These are phyloP conservation scores for Sclerospora graminicola DNA, from an alignment of 352 stramenopile genomes.

Conservation along the genomic window DNA sequence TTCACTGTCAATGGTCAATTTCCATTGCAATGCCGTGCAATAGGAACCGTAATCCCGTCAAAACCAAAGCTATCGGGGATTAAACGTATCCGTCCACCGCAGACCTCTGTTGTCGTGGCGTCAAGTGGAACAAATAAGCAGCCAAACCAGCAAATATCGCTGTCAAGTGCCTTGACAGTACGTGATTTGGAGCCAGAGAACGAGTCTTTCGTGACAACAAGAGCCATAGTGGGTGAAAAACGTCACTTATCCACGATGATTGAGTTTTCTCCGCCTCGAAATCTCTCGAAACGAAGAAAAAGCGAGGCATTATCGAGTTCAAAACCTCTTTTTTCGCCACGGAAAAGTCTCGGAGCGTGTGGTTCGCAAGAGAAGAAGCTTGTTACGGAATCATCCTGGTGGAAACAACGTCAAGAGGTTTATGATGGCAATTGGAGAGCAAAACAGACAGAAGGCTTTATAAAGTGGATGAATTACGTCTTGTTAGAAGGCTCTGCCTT, in stretches of 20 bases:
- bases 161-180: slow-evolving; percentile 4
- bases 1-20: slow-evolving; percentile 61
- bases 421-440: slow-evolving; percentile 75
- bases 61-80: slow-evolving; percentile 19
- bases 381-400: slow-evolving; percentile 53
- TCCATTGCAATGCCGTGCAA: slow-evolving; percentile 40
- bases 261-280: slow-evolving; percentile 33
- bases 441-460: slow-evolving; percentile 74
- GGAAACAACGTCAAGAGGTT: slow-evolving; percentile 53
- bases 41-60: slow-evolving; percentile 15
- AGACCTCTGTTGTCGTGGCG: slow-evolving; percentile 4
- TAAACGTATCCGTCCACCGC: slow-evolving; percentile 1
- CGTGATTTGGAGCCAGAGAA: slow-evolving; percentile 9
- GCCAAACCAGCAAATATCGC: background rate
- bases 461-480: slow-evolving; percentile 85
- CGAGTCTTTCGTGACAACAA: slow-evolving; percentile 8
- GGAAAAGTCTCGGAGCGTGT: slow-evolving; percentile 6
- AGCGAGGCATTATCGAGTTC: slow-evolving; percentile 7
- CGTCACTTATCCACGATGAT: slow-evolving; percentile 24
- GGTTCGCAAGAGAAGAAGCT: slow-evolving; percentile 12
- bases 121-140: slow-evolving; percentile 3
- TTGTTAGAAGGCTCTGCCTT: slow-evolving; percentile 44
- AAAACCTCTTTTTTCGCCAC: background rate
- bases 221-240: slow-evolving; percentile 17
- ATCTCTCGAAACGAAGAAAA: slow-evolving; percentile 19